Percentiles rank a stretch among this genome's conserved stretches.
Evolutionary conservation across 768 basidiomycete species (phyloP).

Genomic region (Amanita molliuscula): DNA sequence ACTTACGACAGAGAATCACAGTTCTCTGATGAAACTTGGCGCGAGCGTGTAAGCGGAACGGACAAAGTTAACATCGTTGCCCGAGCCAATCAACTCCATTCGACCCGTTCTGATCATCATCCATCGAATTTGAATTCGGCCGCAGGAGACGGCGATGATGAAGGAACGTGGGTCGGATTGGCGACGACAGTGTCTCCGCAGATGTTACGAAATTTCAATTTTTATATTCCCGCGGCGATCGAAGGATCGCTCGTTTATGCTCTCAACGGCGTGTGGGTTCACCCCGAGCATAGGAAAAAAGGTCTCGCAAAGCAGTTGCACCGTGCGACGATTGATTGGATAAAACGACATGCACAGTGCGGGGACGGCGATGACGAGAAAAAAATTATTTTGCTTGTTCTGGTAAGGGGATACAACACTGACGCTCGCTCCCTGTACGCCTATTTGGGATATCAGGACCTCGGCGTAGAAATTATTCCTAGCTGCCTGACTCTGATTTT

Average conservation of each 20-base stretch:
- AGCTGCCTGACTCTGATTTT: not conserved
- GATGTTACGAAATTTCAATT: not conserved
- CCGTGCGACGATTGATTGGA: conserved; percentile 7
- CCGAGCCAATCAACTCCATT: not conserved
- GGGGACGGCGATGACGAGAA: not conserved
- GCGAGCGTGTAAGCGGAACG: conserved; percentile 12
- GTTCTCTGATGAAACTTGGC: conserved; percentile 17
- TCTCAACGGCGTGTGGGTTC: conserved; percentile 16
- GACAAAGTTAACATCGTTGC: conserved; percentile 14
- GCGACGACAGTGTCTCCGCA: conserved; percentile 6
- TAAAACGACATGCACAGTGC: not conserved
- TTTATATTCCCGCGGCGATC: conserved; percentile 1
- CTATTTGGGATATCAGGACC: conserved; percentile 13
- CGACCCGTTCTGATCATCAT: conserved; percentile 9
- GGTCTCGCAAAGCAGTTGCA: conserved; percentile 11
- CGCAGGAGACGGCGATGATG: not conserved
- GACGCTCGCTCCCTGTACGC: conserved; percentile 13
- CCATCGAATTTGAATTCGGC: not conserved
- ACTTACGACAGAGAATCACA: conserved; percentile 15
- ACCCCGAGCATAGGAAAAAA: conserved; percentile 14
- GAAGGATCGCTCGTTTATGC: conserved; percentile 4
- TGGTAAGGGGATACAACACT: conserved; percentile 13
- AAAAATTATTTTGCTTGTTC: conserved; percentile 9
- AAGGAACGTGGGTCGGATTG: conserved; percentile 8
- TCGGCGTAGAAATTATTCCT: not conserved